Evolutionary conservation across 208 protist species (phyloP).

Genomic region (Trypanosomatidae sp.): DNA sequence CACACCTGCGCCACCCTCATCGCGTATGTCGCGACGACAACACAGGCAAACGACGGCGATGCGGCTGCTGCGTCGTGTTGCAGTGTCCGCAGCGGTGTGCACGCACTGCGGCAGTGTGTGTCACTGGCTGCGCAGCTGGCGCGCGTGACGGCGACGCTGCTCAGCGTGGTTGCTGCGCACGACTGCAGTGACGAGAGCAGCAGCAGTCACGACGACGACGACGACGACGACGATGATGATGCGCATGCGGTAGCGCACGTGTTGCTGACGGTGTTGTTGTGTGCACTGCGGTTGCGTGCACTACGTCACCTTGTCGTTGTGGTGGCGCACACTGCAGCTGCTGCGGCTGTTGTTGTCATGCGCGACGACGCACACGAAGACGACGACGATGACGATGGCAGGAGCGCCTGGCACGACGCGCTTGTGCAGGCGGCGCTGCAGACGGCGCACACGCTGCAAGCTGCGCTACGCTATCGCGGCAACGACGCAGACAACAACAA

Average conservation of each 20-base stretch:
- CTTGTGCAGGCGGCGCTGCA: no score
- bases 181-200: no score
- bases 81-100: background rate
- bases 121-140: background rate
- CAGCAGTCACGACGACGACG: no score
- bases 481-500: no score
- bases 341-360: no score
- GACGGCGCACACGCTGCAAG: no score
- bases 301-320: background rate
- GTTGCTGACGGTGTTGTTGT: background rate
- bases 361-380: background rate
- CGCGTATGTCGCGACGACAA: background rate
- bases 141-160: background rate
- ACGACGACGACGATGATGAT: background rate
- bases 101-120: background rate
- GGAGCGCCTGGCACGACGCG: no score
- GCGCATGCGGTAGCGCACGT: background rate
- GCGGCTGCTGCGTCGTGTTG: background rate
- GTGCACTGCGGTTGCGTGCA: background rate
- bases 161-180: background rate
- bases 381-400: no score
- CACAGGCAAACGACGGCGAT: no score
- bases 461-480: no score
- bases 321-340: no score
- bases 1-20: background rate